Percentiles rank a stretch among this genome's conserved stretches.
Conservation (phyloP, 225 moss, liverwort and hornwort genomes). For the Pseudisothecium myosuroides region DNA sequence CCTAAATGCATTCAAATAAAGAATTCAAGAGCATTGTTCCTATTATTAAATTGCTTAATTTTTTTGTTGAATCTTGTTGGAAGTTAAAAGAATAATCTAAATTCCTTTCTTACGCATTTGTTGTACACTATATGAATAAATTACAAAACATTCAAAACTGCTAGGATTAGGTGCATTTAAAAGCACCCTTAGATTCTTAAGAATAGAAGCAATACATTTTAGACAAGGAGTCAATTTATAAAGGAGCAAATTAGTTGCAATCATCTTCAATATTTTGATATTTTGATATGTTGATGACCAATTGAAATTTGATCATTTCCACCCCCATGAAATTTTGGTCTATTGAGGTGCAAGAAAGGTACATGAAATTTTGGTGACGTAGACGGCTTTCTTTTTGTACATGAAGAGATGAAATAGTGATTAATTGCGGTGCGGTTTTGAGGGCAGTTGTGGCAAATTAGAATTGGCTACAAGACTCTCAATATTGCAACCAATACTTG, state of each 20-base stretch:
- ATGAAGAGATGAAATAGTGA: too few species aligned
- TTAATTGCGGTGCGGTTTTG: too few species aligned
- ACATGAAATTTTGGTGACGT: too few species aligned
- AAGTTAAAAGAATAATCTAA: background rate
- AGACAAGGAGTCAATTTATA: fast-evolving
- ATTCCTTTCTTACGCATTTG: background rate
- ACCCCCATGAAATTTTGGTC: background rate
- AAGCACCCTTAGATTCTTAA: fast-evolving
- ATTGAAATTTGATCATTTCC: background rate
- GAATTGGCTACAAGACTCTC: too few species aligned
- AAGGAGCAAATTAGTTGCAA: background rate
- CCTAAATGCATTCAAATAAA: background rate
- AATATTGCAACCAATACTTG: too few species aligned
- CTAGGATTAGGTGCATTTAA: background rate
- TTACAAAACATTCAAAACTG: background rate
- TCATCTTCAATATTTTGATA: background rate
- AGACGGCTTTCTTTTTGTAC: too few species aligned
- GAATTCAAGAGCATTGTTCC: background rate
- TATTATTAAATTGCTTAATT: background rate
- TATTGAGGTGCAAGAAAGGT: background rate
- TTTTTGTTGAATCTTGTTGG: background rate
- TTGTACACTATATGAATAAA: background rate
- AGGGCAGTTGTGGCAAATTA: too few species aligned
- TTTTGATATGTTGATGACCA: background rate
- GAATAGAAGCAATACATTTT: background rate